Evolutionary conservation across 257 asterid species (phyloP).

Genomic region (Coffea eugenioides): DNA sequence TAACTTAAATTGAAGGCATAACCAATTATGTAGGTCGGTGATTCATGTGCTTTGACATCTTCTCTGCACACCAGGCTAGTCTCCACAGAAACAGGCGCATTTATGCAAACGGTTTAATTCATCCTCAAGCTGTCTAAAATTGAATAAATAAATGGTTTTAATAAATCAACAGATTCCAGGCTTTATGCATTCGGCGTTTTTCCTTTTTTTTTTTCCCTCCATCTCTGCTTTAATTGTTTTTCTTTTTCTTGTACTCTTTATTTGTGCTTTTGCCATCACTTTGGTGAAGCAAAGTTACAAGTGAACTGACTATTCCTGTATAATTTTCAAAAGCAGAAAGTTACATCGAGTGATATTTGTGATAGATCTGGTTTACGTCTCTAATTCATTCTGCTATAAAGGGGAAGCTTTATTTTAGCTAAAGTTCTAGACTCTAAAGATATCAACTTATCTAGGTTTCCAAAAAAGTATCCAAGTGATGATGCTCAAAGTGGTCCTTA

Average conservation of each 20-base stretch:
- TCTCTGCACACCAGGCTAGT: background rate
- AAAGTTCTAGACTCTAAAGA: background rate
- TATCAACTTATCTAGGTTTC: too few relatives aligned
- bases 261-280: background rate
- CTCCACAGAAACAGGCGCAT: constrained; percentile 5
- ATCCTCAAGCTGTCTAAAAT: background rate
- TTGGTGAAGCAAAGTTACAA: constrained; percentile 5
- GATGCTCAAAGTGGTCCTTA: background rate
- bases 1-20: background rate
- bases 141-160: background rate
- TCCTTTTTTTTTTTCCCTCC: background rate
- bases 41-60: background rate
- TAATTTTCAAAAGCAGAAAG: background rate
- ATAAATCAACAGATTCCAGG: background rate
- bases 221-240: background rate
- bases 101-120: background rate
- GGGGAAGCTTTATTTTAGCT: background rate
- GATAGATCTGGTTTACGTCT: background rate
- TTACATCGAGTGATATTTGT: background rate
- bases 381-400: background rate
- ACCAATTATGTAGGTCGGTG: background rate
- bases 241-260: background rate
- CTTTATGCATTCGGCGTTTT: too few relatives aligned
- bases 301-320: background rate
- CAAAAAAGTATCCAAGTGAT: background rate